These are phyloP conservation scores for Kodamaea sagamina DNA, from an alignment of 805 yeast genomes.

Conservation along the genomic window DNA sequence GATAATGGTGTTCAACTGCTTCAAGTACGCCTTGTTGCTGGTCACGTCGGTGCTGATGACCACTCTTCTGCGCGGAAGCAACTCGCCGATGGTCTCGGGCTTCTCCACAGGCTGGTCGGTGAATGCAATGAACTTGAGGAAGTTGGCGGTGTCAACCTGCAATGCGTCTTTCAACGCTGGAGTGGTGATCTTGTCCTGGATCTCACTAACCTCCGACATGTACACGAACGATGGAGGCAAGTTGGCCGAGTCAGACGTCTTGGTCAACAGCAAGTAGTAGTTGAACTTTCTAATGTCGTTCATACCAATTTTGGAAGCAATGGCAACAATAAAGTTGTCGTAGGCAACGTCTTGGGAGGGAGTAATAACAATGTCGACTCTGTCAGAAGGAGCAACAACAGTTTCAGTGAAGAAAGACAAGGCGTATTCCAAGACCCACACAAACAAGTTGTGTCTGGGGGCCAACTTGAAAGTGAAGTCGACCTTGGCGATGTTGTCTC, in stretches of 20 bases:
- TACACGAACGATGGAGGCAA: conserved; percentile 77
- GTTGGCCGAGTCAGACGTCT: conserved; percentile 68
- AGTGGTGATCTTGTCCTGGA: conserved; percentile 65
- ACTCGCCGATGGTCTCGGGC: conserved; percentile 62
- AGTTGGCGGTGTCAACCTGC: conserved; percentile 46
- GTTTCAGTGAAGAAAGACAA: conserved; percentile 59
- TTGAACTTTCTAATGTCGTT: conserved; percentile 69
- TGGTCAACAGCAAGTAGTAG: conserved; percentile 83
- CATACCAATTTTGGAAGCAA: conserved; percentile 86
- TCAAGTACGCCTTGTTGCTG: conserved; percentile 49
- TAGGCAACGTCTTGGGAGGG: conserved; percentile 51
- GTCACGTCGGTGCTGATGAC: conserved; percentile 58
- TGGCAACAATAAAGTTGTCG: conserved; percentile 76
- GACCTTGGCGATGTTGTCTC: conserved; percentile 70
- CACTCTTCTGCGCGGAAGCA: conserved; percentile 54
- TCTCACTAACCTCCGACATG: conserved; percentile 87
- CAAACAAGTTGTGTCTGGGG: conserved; percentile 78
- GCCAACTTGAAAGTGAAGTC: conserved; percentile 62
- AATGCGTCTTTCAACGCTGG: conserved; percentile 40
- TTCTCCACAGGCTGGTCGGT: conserved; percentile 81
- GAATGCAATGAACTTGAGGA: conserved; percentile 69
- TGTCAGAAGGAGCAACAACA: conserved; percentile 57
- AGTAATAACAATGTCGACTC: conserved; percentile 60
- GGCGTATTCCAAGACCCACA: conserved; percentile 63
- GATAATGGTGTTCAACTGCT: conserved; percentile 51